Evolutionary conservation across 345 rosid genomes (phyloP).

Genomic region (Angophora floribunda): DNA sequence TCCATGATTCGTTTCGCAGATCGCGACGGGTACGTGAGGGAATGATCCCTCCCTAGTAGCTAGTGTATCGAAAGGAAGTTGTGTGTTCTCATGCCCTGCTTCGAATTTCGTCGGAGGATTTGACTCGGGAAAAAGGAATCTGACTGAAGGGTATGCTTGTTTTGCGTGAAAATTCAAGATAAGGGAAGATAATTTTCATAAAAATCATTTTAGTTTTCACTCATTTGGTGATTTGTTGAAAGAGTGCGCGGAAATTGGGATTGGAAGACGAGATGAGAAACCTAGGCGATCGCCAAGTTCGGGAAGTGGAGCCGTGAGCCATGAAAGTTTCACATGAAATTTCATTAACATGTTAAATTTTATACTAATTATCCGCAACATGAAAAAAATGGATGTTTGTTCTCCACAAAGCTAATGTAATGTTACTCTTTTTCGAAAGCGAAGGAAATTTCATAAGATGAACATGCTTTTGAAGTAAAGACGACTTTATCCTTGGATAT

Average conservation of each 20-base stretch:
- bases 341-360: neutral
- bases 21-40: neutral
- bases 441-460: neutral
- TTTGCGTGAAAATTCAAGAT: neutral
- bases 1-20: neutral
- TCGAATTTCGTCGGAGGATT: neutral
- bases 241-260: neutral
- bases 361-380: neutral
- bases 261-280: neutral
- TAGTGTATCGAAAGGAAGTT: neutral
- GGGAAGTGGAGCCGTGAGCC: neutral
- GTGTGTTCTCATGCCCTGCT: neutral
- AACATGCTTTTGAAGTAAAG: neutral
- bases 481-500: neutral
- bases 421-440: neutral
- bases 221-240: neutral
- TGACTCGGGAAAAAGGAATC: neutral
- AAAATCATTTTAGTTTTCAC: neutral
- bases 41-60: neutral
- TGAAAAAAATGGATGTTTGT: fast-evolving
- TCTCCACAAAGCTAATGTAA: neutral
- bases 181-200: neutral
- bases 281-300: neutral
- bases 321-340: neutral
- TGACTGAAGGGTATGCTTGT: neutral